Conservation (phyloP, 2,329 filamentous ascomycete genomes). For the Epichloe sylvatica region DNA sequence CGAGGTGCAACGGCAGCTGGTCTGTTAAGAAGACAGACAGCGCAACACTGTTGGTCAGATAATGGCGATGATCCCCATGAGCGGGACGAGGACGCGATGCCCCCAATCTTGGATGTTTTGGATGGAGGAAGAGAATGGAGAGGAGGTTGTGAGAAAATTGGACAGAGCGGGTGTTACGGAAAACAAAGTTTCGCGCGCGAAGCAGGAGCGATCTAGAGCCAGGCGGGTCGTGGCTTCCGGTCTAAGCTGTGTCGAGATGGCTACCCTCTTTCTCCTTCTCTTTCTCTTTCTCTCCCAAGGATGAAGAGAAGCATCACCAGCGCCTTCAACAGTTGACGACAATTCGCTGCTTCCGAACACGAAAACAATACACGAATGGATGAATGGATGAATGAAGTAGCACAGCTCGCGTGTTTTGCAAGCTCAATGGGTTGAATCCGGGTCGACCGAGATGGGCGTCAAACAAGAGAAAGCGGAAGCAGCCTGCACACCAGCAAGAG, state of each 20-base stretch:
- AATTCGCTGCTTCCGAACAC: too few species aligned
- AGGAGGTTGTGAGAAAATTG: neutral
- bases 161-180: constrained; percentile 1
- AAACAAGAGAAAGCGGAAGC: neutral
- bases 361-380: too few species aligned
- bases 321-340: too few species aligned
- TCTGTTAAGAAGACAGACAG: neutral
- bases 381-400: too few species aligned
- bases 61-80: neutral
- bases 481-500: neutral
- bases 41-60: neutral
- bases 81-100: neutral
- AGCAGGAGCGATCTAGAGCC: constrained; percentile 1
- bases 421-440: neutral
- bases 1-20: neutral
- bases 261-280: neutral
- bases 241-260: constrained; percentile 2
- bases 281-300: neutral
- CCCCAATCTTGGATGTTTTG: neutral
- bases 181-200: constrained; percentile 2
- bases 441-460: neutral
- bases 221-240: constrained; percentile 5
- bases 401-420: too few species aligned
- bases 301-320: neutral
- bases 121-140: neutral